A percentile compares a stretch with the other conserved stretches of the same genome.
Conservation (phyloP, 352 stramenopile species). For the Globisporangium emineosum region DNA sequence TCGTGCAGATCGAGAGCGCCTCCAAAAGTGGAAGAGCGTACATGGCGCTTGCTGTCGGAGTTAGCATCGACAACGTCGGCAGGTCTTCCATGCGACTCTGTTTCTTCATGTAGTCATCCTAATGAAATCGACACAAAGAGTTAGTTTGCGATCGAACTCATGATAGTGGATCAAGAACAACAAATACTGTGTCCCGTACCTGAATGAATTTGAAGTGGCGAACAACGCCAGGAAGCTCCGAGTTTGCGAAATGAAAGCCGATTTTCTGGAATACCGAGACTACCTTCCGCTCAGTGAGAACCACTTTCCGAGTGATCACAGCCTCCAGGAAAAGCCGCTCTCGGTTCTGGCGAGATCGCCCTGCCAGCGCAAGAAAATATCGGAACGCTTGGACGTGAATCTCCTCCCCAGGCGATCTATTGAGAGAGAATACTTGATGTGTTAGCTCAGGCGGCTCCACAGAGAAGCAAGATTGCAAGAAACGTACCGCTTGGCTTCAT, state of each 20-base stretch:
- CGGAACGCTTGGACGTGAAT: constrained; percentile 57
- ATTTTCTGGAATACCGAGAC: constrained; percentile 44
- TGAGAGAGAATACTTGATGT: background rate
- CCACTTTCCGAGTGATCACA: constrained; percentile 56
- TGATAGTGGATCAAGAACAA: background rate
- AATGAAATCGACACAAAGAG: background rate
- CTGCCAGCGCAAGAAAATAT: constrained; percentile 49
- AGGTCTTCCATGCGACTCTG: constrained; percentile 60
- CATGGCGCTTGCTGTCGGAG: constrained; percentile 31
- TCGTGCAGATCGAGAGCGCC: constrained; percentile 40
- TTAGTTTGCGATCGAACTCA: background rate
- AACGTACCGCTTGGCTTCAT: constrained; percentile 56
- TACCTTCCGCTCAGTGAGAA: constrained; percentile 64
- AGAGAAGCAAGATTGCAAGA: background rate
- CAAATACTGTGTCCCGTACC: constrained; percentile 17
- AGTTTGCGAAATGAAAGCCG: constrained; percentile 48
- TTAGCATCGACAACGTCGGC: constrained; percentile 53
- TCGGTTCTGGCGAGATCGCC: constrained; percentile 35
- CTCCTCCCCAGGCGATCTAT: constrained; percentile 48
- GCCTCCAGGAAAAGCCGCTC: constrained; percentile 58
- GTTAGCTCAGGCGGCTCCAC: no score
- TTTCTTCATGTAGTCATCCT: constrained; percentile 48
- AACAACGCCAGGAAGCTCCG: constrained; percentile 49
- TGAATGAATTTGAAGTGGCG: constrained; percentile 47
- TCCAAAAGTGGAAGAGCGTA: constrained; percentile 52